phyloP scores from a whole-genome alignment of 2,329 filamentous ascomycete species.

The Bipolaris oryzae region DNA sequence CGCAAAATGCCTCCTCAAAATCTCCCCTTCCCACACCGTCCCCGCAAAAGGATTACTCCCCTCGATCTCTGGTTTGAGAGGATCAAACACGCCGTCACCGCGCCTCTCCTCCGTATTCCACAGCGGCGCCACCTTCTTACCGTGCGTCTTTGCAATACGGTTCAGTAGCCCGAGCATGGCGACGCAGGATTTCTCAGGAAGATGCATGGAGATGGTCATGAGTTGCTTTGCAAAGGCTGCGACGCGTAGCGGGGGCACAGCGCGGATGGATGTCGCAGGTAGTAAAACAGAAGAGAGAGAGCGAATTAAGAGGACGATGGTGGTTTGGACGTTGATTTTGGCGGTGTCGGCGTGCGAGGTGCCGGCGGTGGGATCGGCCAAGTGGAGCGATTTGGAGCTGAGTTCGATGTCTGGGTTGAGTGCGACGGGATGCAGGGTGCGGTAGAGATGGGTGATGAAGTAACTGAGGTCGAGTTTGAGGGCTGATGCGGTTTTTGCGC shows the following conservation, averaged over 20 bases:
- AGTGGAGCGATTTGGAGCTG: slow-evolving; percentile 72
- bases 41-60: slow-evolving; percentile 87
- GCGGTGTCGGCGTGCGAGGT: slow-evolving; percentile 57
- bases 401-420: slow-evolving; percentile 87
- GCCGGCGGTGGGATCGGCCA: slow-evolving; percentile 66
- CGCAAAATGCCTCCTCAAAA: slow-evolving; percentile 83
- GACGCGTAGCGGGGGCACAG: slow-evolving; percentile 81
- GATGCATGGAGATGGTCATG: slow-evolving; percentile 77
- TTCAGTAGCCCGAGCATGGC: slow-evolving; percentile 79
- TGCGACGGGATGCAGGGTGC: slow-evolving; percentile 77
- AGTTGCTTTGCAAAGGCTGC: slow-evolving; percentile 94
- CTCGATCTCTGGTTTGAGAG: slow-evolving; percentile 73
- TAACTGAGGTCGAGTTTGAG: slow-evolving; percentile 91
- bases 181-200: slow-evolving; percentile 87
- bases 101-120: slow-evolving; percentile 95
- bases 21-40: slow-evolving; percentile 92
- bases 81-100: slow-evolving; percentile 85
- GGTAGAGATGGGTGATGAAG: slow-evolving; percentile 94
- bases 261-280: slow-evolving; percentile 73
- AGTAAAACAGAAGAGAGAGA: slow-evolving; percentile 83
- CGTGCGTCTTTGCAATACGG: slow-evolving; percentile 80
- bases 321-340: slow-evolving; percentile 93
- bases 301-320: slow-evolving; percentile 87
- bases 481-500: slow-evolving; percentile 77
- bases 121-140: slow-evolving; percentile 78